Evolutionary conservation across 192 early-diverging fungal species (phyloP).

Genomic region (Helicostylum pulchrum): DNA sequence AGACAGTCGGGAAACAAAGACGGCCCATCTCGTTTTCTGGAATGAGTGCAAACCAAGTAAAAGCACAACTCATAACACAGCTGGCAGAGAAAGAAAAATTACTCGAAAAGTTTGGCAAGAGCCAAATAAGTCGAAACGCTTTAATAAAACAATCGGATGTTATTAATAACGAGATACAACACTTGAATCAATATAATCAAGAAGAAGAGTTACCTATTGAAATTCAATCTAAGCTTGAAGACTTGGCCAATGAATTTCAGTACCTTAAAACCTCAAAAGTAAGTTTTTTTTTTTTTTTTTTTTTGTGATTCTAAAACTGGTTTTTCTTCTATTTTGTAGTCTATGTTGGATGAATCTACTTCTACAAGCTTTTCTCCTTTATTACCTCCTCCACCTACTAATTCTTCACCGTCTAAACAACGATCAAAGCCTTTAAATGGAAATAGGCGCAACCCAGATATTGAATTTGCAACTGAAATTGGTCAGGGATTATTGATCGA

Average conservation of each 20-base stretch:
- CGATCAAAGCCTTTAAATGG: constrained; percentile 18
- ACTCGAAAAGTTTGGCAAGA: background rate
- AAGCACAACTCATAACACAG: constrained; percentile 16
- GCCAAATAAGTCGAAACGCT: constrained; percentile 15
- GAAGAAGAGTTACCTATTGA: constrained; percentile 1
- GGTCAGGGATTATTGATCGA: constrained; percentile 42
- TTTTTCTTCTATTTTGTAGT: too few relatives aligned
- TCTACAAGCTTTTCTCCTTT: constrained; percentile 11
- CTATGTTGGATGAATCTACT: too few relatives aligned
- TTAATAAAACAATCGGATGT: constrained; percentile 11
- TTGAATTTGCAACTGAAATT: constrained; percentile 45
- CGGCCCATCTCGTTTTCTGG: constrained; percentile 22
- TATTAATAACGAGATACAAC: background rate
- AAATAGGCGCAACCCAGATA: constrained; percentile 29
- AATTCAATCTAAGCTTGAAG: constrained; percentile 1
- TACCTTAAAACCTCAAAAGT: constrained; percentile 8
- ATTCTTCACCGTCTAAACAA: constrained; percentile 22
- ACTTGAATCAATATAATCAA: background rate
- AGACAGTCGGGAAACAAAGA: background rate
- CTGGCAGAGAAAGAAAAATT: constrained; percentile 16
- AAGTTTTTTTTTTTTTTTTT: background rate
- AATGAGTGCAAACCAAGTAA: constrained; percentile 24
- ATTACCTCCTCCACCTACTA: constrained; percentile 16
- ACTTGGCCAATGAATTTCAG: constrained; percentile 13
- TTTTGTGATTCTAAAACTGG: background rate